These are phyloP conservation scores for Takashimella tepidaria DNA, from an alignment of 1,284 basidiomycete genomes.

Conservation along the genomic window DNA sequence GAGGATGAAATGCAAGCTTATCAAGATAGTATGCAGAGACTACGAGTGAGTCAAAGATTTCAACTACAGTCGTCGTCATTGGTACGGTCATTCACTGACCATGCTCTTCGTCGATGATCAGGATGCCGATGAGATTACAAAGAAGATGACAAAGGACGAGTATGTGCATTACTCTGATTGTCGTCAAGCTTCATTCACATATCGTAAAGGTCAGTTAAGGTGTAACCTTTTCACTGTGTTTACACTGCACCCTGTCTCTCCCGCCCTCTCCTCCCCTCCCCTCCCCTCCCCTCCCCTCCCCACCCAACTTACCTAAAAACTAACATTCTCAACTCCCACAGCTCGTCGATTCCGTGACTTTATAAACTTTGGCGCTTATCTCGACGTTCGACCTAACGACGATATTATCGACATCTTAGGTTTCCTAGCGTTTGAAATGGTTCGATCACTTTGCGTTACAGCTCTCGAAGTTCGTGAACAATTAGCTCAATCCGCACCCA, in stretches of 20 bases:
- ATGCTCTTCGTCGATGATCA: too few species aligned
- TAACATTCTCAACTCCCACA: conserved; percentile 64
- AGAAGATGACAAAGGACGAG: conserved; percentile 93
- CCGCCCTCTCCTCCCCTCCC: not conserved
- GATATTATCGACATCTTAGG: conserved; percentile 96
- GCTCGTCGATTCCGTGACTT: conserved; percentile 95
- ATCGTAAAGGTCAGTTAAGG: conserved; percentile 69
- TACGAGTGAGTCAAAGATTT: conserved; percentile 59
- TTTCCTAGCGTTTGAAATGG: conserved; percentile 95
- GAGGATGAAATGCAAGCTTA: conserved; percentile 95
- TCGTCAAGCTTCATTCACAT: conserved; percentile 94
- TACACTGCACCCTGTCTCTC: not conserved
- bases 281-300: not conserved
- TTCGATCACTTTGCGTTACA: conserved; percentile 81
- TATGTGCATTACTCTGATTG: conserved; percentile 98
- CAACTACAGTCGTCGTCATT: too few species aligned
- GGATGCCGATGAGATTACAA: conserved; percentile 92
- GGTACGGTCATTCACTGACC: not conserved
- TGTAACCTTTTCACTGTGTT: not conserved
- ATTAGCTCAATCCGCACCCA: conserved; percentile 22
- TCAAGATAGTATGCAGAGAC: conserved; percentile 81
- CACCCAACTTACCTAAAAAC: conserved; percentile 51
- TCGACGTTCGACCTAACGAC: conserved; percentile 88
- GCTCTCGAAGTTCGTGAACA: conserved; percentile 62
- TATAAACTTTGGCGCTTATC: conserved; percentile 78